A percentile compares a stretch with the other conserved stretches of the same genome.
Evolutionary conservation across 2,329 filamentous ascomycete genomes (phyloP).

Genomic region (Phyllosticta citrichinensis): DNA sequence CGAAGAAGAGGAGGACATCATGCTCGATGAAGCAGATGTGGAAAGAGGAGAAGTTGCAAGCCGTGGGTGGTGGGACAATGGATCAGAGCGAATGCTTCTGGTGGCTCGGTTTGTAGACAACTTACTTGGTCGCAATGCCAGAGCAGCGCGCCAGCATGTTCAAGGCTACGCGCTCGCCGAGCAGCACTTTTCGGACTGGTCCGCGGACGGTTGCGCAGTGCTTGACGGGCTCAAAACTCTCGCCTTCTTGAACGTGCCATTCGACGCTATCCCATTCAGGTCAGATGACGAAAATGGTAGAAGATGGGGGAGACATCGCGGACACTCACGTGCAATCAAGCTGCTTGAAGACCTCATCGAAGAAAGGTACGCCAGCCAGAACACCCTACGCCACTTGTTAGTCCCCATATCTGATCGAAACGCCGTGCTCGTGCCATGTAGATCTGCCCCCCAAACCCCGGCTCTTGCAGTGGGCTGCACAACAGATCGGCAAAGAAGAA

Average conservation of each 20-base stretch:
- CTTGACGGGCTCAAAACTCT: constrained; percentile 51
- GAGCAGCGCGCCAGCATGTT: constrained; percentile 88
- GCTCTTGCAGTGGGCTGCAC: background rate
- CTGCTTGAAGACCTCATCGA: constrained; percentile 85
- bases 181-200: constrained; percentile 69
- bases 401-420: background rate
- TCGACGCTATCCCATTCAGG: constrained; percentile 46
- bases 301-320: background rate
- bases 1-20: no score
- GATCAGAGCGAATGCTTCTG: no score
- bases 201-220: constrained; percentile 74
- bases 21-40: no score
- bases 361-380: constrained; percentile 86
- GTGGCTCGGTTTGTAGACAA: no score
- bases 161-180: constrained; percentile 88
- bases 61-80: no score
- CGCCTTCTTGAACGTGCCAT: constrained; percentile 76
- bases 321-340: constrained; percentile 62
- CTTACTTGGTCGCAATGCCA: constrained; percentile 67
- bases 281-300: background rate
- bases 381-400: constrained; percentile 47
- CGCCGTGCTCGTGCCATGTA: background rate
- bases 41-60: no score
- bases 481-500: background rate
- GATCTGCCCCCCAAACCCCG: background rate